These are phyloP conservation scores for Globisporangium apiculatum DNA, from an alignment of 352 stramenopile genomes.

Conservation along the genomic window DNA sequence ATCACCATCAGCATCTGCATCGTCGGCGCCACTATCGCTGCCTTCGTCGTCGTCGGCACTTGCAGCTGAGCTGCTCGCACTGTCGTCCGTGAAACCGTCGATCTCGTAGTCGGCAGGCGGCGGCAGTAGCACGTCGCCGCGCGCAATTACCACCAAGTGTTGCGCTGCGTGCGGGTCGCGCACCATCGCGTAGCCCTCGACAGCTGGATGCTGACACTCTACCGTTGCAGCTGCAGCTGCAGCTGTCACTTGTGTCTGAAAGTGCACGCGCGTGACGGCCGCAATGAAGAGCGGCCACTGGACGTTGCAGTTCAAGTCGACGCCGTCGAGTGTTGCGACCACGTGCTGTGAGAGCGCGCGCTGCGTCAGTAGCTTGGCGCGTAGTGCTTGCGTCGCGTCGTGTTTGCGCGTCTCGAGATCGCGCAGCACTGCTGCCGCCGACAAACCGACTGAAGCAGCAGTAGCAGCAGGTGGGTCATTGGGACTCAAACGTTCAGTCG, in stretches of 20 bases:
- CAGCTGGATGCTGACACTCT: slow-evolving; percentile 33
- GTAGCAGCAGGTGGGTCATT: background rate
- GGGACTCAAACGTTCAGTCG: background rate
- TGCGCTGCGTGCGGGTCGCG: slow-evolving; percentile 18
- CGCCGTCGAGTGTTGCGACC: slow-evolving; percentile 45
- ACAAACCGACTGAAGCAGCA: background rate
- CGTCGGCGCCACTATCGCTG: slow-evolving; percentile 12
- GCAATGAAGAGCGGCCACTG: slow-evolving; percentile 55
- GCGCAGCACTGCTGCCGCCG: background rate
- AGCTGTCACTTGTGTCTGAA: slow-evolving; percentile 22
- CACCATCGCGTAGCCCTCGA: slow-evolving; percentile 46
- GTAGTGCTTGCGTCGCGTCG: slow-evolving; percentile 18
- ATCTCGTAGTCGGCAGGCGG: slow-evolving; percentile 54
- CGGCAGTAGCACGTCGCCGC: slow-evolving; percentile 44
- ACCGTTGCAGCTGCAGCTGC: slow-evolving; percentile 13
- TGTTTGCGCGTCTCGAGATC: slow-evolving; percentile 22
- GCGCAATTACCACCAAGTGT: slow-evolving; percentile 29
- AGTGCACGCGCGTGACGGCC: slow-evolving; percentile 37
- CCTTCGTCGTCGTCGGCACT: slow-evolving; percentile 26
- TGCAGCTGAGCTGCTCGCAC: slow-evolving; percentile 53
- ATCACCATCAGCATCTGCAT: slow-evolving; percentile 11
- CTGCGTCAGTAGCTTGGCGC: slow-evolving; percentile 22
- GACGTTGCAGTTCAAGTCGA: slow-evolving; percentile 38
- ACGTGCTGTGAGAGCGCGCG: slow-evolving; percentile 41
- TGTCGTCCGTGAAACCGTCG: slow-evolving; percentile 76